Evolutionary conservation across 208 protist species (phyloP).

Genomic region (Acanthamoeba polyphaga): DNA sequence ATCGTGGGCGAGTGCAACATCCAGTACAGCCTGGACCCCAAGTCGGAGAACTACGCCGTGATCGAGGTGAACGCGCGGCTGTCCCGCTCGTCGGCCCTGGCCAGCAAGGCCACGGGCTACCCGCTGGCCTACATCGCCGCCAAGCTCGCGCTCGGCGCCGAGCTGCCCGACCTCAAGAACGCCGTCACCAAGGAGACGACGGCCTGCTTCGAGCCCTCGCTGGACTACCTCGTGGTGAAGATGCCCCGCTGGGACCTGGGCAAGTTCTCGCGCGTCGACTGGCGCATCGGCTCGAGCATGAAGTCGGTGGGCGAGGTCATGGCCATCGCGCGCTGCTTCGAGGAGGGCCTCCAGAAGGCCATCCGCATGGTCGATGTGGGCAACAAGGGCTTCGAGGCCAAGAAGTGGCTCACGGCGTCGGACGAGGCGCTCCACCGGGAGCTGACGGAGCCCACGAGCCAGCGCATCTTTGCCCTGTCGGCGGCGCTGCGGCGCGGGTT

Average conservation of each 20-base stretch:
- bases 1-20: slow-evolving; percentile 99
- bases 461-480: slow-evolving; percentile 88
- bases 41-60: slow-evolving; percentile 97
- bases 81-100: slow-evolving; percentile 97
- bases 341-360: slow-evolving; percentile 97
- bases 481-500: slow-evolving; percentile 89
- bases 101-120: slow-evolving; percentile 99
- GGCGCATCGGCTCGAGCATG: slow-evolving; percentile 96
- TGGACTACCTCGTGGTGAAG: slow-evolving; percentile 98
- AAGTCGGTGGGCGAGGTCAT: slow-evolving; percentile 99
- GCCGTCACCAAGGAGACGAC: slow-evolving; percentile 90
- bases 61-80: slow-evolving; percentile 98
- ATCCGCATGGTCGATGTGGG: slow-evolving; percentile 95
- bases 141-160: slow-evolving; percentile 97
- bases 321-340: slow-evolving; percentile 98
- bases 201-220: slow-evolving; percentile 96
- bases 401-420: slow-evolving; percentile 84
- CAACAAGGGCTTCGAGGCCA: slow-evolving; percentile 92
- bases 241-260: slow-evolving; percentile 93
- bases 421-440: slow-evolving; percentile 82
- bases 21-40: slow-evolving; percentile 98
- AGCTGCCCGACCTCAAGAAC: slow-evolving; percentile 94
- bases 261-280: slow-evolving; percentile 97
- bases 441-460: slow-evolving; percentile 84
- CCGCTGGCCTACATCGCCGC: slow-evolving; percentile 98